phyloP scores from a whole-genome alignment of 129 eudicot species.

The Flaveria sonorensis region DNA sequence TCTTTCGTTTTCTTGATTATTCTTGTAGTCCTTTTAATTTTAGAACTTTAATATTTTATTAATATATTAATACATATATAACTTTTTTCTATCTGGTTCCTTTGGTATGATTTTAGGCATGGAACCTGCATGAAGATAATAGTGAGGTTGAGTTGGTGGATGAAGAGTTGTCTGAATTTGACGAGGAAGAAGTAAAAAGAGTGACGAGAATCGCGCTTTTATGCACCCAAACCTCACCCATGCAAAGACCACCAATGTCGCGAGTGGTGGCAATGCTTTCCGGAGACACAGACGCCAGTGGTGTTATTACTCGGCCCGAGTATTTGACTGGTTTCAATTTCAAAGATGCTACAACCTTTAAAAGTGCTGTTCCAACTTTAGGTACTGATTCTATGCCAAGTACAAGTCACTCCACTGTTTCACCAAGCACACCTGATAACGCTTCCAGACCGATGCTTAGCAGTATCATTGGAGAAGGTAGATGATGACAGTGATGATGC shows the following conservation, averaged over 20 bases:
- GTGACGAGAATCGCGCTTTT: slow-evolving; percentile 54
- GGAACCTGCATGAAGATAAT: slow-evolving; percentile 63
- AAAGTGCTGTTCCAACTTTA: slow-evolving; percentile 9
- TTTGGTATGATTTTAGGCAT: slow-evolving; percentile 51
- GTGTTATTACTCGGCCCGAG: slow-evolving; percentile 51
- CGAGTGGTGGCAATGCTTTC: slow-evolving; percentile 78
- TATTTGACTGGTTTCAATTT: slow-evolving; percentile 67
- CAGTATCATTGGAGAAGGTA: slow-evolving; percentile 38
- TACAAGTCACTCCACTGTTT: not conserved
- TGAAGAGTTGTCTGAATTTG: slow-evolving; percentile 30
- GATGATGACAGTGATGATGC: slow-evolving; percentile 20
- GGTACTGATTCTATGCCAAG: slow-evolving; percentile 5
- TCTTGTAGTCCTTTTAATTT: not conserved
- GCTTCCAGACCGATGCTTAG: slow-evolving; percentile 30
- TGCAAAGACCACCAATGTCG: slow-evolving; percentile 75
- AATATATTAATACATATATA: too few relatives aligned
- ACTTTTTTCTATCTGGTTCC: not conserved
- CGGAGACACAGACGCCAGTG: slow-evolving; percentile 60
- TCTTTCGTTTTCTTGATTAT: slow-evolving; percentile 8
- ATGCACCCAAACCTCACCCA: slow-evolving; percentile 78
- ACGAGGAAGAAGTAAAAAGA: slow-evolving; percentile 56
- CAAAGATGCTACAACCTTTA: slow-evolving; percentile 45
- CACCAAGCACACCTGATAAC: slow-evolving; percentile 20
- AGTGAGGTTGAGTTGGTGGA: slow-evolving; percentile 64
- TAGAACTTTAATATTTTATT: not conserved